Evolutionary conservation across 495 filamentous ascomycete genomes (phyloP), one percentile per base, ranked within the genome.

Genomic region (Ramalina intermedia): DNA sequence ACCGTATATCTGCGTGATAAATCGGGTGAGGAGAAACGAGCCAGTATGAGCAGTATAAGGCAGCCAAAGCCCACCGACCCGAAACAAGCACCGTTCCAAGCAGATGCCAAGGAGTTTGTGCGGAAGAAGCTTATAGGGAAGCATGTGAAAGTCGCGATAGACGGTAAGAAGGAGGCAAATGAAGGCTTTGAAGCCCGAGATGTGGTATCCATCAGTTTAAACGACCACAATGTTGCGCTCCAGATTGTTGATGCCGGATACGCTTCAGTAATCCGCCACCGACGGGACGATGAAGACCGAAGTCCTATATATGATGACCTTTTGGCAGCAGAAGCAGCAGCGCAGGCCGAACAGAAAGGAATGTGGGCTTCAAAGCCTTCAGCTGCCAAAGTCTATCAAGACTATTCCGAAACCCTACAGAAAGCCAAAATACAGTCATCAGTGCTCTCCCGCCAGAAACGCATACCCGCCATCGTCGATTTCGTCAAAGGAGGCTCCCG

Each of bases 401-500:
- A 96, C 63, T 87, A 87, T 65, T 94, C 87, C 2, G 93, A 96
- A 67, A 87, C 69, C 38, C 69, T 89, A 0, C 89, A 95, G 62
- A 96, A 95, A 65, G 93, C 93, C 43, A 96, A 94, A 74, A 80
- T 91, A 38, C 86, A 91, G 59, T 71, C 94, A 20, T 84, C 87
- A 4, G 77, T 85, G 29, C 75, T 99, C 16, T 81, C 87, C 48
- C 79, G 90, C 16, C 88, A 94, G 65, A 87, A 85, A 66, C 87
- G 82, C 54, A 82, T 96, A n/a, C 87, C 93, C 3, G 93, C 84
- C 7, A 67, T 99, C 53, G 90, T 99, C 40, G 93, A 99, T 61
- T 99, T 87, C 60, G 91, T 95, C 69, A 94, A 95, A 67, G 87
- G 86, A 13, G 93, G 84, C 27, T 94, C 89, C 21, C 80, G 93